Conservation (phyloP, 768 basidiomycete genomes). For the Mycena vulgaris region DNA sequence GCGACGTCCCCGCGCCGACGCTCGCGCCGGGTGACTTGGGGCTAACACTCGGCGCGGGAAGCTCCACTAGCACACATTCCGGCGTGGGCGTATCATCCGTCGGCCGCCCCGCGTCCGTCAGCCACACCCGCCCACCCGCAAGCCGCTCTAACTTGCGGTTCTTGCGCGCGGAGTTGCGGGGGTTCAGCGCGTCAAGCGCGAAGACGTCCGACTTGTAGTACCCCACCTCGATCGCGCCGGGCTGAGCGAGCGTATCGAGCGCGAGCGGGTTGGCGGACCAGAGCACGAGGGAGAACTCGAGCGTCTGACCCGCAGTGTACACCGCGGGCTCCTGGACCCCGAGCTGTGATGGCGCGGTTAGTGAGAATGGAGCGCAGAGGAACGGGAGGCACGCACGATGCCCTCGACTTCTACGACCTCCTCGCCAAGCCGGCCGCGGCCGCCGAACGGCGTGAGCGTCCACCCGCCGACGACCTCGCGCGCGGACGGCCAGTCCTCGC, state of each 20-base stretch:
- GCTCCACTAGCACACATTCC: conserved; percentile 14
- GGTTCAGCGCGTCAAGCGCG: conserved; percentile 24
- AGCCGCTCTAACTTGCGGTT: conserved; percentile 19
- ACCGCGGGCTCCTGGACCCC: conserved; percentile 32
- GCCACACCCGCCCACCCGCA: conserved; percentile 29
- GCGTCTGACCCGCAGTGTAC: conserved; percentile 33
- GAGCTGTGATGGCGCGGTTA: conserved; percentile 2
- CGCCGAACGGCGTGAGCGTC: conserved; percentile 38
- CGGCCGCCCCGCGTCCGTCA: conserved; percentile 26
- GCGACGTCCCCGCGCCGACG: not conserved
- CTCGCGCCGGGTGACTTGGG: conserved; percentile 3
- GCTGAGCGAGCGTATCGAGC: conserved; percentile 35
- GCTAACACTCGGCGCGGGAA: not conserved
- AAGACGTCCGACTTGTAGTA: conserved; percentile 31
- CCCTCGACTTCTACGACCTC: conserved; percentile 34
- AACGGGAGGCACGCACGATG: conserved; percentile 10
- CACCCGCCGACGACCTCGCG: conserved; percentile 34
- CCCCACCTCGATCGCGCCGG: conserved; percentile 31
- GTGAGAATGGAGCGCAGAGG: not conserved
- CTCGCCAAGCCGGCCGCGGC: conserved; percentile 31
- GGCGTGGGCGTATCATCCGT: conserved; percentile 18
- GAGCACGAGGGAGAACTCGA: conserved; percentile 35
- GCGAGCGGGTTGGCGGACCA: conserved; percentile 24
- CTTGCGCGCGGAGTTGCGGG: conserved; percentile 16
- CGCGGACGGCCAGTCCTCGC: conserved; percentile 37